Percentiles rank a stretch among this genome's conserved stretches.
Evolutionary conservation across 2,329 filamentous ascomycete species (phyloP).

Genomic region (Byssochlamys sp.): DNA sequence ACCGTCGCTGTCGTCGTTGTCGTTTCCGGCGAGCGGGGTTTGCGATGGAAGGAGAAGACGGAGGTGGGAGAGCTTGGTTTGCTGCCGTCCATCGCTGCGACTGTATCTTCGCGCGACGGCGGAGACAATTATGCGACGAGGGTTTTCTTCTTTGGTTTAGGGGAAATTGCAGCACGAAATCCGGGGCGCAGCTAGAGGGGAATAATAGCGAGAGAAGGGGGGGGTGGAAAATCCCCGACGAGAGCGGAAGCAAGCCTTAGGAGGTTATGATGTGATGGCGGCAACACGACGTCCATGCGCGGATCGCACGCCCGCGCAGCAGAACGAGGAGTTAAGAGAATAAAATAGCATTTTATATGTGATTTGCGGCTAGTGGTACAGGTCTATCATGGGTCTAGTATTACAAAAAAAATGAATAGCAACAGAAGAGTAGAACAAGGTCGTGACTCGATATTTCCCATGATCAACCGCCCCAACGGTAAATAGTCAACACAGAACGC

Average conservation of each 20-base stretch:
- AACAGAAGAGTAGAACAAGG: not conserved
- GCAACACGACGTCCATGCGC: not conserved
- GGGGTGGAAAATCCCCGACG: not conserved
- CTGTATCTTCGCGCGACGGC: not conserved
- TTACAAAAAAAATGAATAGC: not conserved
- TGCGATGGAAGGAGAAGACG: slow-evolving; percentile 14
- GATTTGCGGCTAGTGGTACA: not conserved
- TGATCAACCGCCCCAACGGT: slow-evolving; percentile 2
- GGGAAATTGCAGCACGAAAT: not conserved
- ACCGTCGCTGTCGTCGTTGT: slow-evolving; percentile 15
- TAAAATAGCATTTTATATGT: not conserved
- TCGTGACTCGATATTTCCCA: not conserved
- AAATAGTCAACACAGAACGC: not conserved
- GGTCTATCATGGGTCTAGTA: slow-evolving; percentile 1
- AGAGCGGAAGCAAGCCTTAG: not conserved
- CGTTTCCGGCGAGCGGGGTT: slow-evolving; percentile 11
- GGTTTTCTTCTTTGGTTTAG: not conserved
- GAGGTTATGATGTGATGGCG: not conserved
- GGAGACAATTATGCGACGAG: not conserved
- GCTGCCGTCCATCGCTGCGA: not conserved
- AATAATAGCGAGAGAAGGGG: not conserved
- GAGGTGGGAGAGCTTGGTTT: slow-evolving; percentile 2
- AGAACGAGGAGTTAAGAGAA: not conserved
- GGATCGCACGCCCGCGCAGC: not conserved
- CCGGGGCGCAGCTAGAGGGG: not conserved